Percentiles rank a stretch among this genome's conserved stretches.
Evolutionary conservation across 306 rosid genomes (phyloP).

Genomic region (Gynostemma pentaphyllum): DNA sequence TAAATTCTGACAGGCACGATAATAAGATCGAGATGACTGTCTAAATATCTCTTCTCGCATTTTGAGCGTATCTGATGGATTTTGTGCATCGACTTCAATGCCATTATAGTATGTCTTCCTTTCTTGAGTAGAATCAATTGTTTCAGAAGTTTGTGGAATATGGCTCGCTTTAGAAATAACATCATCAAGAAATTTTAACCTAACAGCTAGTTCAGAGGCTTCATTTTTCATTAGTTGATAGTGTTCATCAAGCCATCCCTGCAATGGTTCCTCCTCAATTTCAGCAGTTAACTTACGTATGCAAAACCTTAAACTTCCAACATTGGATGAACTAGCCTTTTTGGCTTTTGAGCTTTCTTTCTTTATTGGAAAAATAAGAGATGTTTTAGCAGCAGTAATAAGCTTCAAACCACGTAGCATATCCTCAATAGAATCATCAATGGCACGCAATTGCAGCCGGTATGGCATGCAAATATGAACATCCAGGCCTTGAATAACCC

Average conservation of each 20-base stretch:
- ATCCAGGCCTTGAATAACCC: constrained; percentile 92
- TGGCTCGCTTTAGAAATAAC: constrained; percentile 39
- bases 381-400: constrained; percentile 68
- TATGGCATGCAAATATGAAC: constrained; percentile 89
- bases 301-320: constrained; percentile 79
- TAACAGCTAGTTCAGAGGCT: constrained; percentile 79
- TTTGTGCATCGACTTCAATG: constrained; percentile 54
- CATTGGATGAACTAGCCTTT: constrained; percentile 51
- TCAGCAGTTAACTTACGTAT: constrained; percentile 78
- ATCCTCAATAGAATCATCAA: constrained; percentile 89
- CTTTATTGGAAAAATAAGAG: constrained; percentile 64
- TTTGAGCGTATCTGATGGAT: constrained; percentile 38
- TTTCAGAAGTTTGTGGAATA: constrained; percentile 41
- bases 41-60: constrained; percentile 64
- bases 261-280: constrained; percentile 94
- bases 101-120: constrained; percentile 40
- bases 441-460: constrained; percentile 89
- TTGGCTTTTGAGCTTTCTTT: constrained; percentile 59
- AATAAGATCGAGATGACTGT: constrained; percentile 79
- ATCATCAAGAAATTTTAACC: constrained; percentile 75
- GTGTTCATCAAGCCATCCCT: constrained; percentile 99
- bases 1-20: constrained; percentile 69
- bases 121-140: constrained; percentile 47
- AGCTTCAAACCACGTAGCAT: constrained; percentile 84
- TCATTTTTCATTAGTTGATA: constrained; percentile 80